Base-by-base conservation (phyloP, 2,329 filamentous ascomycete species). In the Beauveria medogensis region DNA sequence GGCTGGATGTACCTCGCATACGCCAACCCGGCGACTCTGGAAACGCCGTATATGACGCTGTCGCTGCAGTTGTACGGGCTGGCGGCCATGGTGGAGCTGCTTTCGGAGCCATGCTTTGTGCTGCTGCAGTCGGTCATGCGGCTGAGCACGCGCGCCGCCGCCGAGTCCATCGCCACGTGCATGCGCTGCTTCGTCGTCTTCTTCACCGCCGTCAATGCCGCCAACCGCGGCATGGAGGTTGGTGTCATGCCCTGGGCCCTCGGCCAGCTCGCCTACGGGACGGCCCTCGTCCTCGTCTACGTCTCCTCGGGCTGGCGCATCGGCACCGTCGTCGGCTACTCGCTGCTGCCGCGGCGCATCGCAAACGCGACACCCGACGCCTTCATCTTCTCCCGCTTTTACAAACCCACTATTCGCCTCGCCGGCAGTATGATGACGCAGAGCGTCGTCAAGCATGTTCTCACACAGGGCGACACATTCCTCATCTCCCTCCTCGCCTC, bases 381-480 rank as follows among this genome's bases (percentile, higher is more conserved):
- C n/a, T 88, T 86, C 67, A 67, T 83, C 51, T 66, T 80, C 4
- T 79, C 79, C 2, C 82, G 82, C 64, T 91, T 97, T 70, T 89
- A 90, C 62, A 77, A 77, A 12, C 82, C 86, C 2, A 85, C 95
- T 1, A 76, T 94, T 30, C 82, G 82, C 18, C 82, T 97, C 3
- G 89, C 89, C 4, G 80, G 82, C n/a, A 95, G 88, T 68, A 84
- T 97, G 72, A 93, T 92, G 75, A 78, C 92, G 7, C 94, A 99
- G 75, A 92, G 90, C 41, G 75, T 91, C 22, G 85, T 97, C 68
- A 99, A 99, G 74, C 93, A 97, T 71, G 72, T 97, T 57, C 83
- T 99, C 57, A 97, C 94, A 0, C 92, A 97, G 75, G 94, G 93
- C 63, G 94, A 99, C 75, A 91, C 92, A 2, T 84, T 97, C 66